Base-by-base conservation (phyloP, 768 basidiomycete species). In the Porpolomopsis calyptriformis region DNA sequence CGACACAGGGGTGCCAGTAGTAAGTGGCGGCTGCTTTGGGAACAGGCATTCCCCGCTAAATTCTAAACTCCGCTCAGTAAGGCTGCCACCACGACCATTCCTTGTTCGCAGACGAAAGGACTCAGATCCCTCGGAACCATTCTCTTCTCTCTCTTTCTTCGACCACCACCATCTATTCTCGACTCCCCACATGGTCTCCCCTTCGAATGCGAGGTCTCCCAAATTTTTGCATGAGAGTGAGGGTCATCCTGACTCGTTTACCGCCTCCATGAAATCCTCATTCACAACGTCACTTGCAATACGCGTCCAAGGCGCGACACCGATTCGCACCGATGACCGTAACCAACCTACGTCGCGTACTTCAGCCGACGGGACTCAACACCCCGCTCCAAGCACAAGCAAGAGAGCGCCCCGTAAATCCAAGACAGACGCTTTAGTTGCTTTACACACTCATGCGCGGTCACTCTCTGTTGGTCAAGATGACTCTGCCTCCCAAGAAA, bases 401-500 rank as follows among this genome's bases (percentile, higher is more conserved):
- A 76, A 73, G 64, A 76, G 87, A 48, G 85, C 87, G 29, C 86
- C 87, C 43, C 82, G 88, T 62, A 89, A 89, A 73, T 89, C 86
- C 55, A 91, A 91, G 74, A 87, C 82, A 33, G 85, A 90, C 55
- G 87, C 87, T 46, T 69, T 91, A 25, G 84, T 77, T 23, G 88
- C 87, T 19, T 66, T 90, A 45, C 81, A 81, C 62, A 76, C 70
- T 55, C 81, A 82, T 48, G 75, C 76, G 31, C 68, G 73, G 61
- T 74, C 77, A 22, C 66, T 74, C 46, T 74, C 77, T 33, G 60
- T 68, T 49, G 68, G 72, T 41, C 69, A 72, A 49, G 79, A 78
- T 52, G 77, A 80, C 49, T 64, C 67, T 48, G 73, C 74, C 53
- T 55, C 60, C 40, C 60, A 64, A 20, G 69, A 73, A 53, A 68